Conservation (phyloP, 441 rosid species). For the Aleurites moluccanus region DNA sequence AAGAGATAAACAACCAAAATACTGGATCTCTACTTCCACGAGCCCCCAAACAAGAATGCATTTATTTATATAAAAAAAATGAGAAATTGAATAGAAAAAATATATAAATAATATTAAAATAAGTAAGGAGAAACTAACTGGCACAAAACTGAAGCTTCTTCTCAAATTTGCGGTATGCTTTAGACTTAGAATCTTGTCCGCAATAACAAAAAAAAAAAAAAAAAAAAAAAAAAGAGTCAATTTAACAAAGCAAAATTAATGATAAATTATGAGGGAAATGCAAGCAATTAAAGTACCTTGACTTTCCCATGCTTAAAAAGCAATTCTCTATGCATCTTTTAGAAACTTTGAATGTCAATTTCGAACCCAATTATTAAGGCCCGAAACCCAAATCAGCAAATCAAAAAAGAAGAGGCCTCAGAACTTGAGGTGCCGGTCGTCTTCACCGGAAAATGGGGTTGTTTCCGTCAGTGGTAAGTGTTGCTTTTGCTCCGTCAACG, state of each 20-base stretch:
- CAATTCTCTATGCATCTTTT: too few species aligned
- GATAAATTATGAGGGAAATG: neutral
- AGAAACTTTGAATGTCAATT: too few species aligned
- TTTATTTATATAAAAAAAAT: neutral
- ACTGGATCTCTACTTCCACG: neutral
- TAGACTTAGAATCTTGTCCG: constrained; percentile 45
- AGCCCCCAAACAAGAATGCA: neutral
- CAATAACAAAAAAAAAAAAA: neutral
- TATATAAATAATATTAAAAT: neutral
- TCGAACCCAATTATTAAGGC: too few species aligned
- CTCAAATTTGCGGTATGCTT: constrained; percentile 61
- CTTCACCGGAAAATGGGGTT: too few species aligned
- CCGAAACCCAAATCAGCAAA: too few species aligned
- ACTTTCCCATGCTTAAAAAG: constrained; percentile 20
- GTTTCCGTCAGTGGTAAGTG: too few species aligned
- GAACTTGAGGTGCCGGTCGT: too few species aligned
- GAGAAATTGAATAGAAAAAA: neutral
- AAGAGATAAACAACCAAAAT: neutral
- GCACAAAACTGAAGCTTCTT: constrained; percentile 71
- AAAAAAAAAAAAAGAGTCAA: neutral
- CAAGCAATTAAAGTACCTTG: constrained; percentile 1
- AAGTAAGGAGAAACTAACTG: constrained; percentile 39
- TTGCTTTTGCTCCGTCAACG: too few species aligned
- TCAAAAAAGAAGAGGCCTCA: too few species aligned
- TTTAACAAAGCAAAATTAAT: neutral